These are phyloP conservation scores for Trichoderma sp. DNA, from an alignment of 2,329 filamentous ascomycete genomes.

Conservation along the genomic window DNA sequence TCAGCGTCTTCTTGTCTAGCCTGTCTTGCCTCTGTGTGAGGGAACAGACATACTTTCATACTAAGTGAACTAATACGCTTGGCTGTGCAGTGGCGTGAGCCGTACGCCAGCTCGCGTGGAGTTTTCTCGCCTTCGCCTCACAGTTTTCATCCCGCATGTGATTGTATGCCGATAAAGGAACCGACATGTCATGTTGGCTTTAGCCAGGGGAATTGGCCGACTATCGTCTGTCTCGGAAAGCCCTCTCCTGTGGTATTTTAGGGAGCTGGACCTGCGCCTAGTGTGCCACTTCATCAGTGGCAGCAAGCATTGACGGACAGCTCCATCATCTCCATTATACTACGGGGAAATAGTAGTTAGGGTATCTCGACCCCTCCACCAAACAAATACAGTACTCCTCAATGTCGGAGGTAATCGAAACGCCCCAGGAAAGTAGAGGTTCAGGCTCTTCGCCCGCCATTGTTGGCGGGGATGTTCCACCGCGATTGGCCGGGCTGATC, in stretches of 20 bases:
- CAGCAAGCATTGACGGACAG: background rate
- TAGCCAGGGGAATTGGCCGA: conserved; percentile 2
- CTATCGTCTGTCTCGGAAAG: background rate
- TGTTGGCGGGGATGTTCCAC: background rate
- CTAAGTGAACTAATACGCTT: background rate
- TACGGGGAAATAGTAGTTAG: background rate
- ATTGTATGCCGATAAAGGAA: background rate
- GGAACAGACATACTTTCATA: background rate
- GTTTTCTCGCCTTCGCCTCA: background rate
- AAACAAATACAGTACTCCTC: background rate
- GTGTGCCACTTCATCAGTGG: background rate
- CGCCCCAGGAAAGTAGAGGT: background rate
- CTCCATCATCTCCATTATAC: background rate
- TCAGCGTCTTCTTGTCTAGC: background rate
- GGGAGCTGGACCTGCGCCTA: background rate
- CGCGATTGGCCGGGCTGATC: conserved; percentile 14
- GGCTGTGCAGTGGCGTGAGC: background rate
- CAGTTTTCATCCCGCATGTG: background rate
- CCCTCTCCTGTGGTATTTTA: background rate
- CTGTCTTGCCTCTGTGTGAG: background rate
- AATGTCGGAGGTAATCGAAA: background rate
- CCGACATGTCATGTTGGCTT: background rate
- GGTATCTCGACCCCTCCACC: background rate
- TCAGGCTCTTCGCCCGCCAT: background rate
- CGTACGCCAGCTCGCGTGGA: background rate